Percentiles rank a stretch among this genome's conserved stretches.
Conservation (phyloP, 1,284 basidiomycete species). For the Moesziomyces antarcticus region DNA sequence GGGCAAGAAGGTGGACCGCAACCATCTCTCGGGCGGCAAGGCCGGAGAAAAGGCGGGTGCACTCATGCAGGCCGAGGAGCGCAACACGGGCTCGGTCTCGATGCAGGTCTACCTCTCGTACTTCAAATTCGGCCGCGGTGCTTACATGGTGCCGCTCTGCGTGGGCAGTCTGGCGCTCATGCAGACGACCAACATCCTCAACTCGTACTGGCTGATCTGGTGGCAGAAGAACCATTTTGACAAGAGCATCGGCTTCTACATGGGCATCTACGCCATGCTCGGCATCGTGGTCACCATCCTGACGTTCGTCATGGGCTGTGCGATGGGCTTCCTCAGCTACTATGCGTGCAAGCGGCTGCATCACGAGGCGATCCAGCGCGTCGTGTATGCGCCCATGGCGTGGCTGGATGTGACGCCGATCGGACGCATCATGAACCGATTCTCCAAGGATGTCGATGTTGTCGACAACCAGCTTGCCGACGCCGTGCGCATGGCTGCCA, state of each 20-base stretch:
- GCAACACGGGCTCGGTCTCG: conserved; percentile 66
- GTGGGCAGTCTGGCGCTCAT: conserved; percentile 74
- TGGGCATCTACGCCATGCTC: conserved; percentile 77
- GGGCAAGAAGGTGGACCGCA: conserved; percentile 37
- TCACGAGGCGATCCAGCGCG: conserved; percentile 71
- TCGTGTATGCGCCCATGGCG: conserved; percentile 77
- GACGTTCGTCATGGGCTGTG: conserved; percentile 74
- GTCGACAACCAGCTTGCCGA: conserved; percentile 77
- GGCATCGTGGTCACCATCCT: conserved; percentile 74
- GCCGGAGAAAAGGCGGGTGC: conserved; percentile 46
- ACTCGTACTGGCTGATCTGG: conserved; percentile 69
- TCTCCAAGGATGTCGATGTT: conserved; percentile 82
- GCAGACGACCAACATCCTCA: conserved; percentile 73
- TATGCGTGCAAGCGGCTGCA: conserved; percentile 76
- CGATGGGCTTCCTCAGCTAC: conserved; percentile 76
- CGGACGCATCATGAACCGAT: conserved; percentile 84
- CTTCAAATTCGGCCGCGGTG: conserved; percentile 75
- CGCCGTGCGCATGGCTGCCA: conserved; percentile 62
- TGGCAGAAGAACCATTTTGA: conserved; percentile 74
- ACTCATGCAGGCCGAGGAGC: conserved; percentile 62
- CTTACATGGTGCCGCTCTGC: conserved; percentile 74
- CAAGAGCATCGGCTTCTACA: conserved; percentile 73
- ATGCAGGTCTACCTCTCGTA: conserved; percentile 76
- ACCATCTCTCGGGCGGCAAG: conserved; percentile 31
- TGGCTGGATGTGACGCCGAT: conserved; percentile 87